Base-by-base conservation (phyloP, 345 rosid genomes). In the Citropsis articulata region DNA sequence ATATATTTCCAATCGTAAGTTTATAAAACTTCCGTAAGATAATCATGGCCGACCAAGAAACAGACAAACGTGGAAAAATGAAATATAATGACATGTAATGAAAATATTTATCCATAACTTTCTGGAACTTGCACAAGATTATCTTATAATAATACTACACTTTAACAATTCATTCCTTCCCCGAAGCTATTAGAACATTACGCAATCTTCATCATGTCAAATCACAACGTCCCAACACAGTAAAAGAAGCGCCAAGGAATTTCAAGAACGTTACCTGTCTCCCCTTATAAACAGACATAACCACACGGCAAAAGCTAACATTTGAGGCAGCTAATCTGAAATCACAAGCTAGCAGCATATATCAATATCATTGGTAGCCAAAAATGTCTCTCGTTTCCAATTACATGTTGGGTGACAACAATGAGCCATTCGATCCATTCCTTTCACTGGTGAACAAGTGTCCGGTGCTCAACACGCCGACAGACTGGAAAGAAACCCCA, bases 401-500 rank as follows among this genome's bases (percentile, higher is more conserved):
- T n/a, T n/a, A n/a, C 16, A 30, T 85, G 5, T 33, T 75, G 9
- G 79, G 83, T 28, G 85, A 69, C 57, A 18, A 1, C 22, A 18
- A 18, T 53, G 90, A 87, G 73, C 79, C 77, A 3, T 75, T 75
- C 21, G 89, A 89, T 70, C 90, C 89, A 10, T 87, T 89, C 73
- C 88, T 90, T 14, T 82, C 89, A 7, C 38, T 90, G 82, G 59
- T 84, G 4, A 87, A 86, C 80, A 80, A 69, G 42, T 88, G 93
- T 61, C 93, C 93, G 0, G 89, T 88, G 13, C 84, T 90, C 1
- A 83, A 77, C 53, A 62, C 85, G 4, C 89, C 87, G 12, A 81
- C 83, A 1, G 89, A 88, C 78, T 85, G 88, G 91, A 83, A 82
- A 66, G 89, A 86, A 72, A 88, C 91, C 31, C 88, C 84, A 1